phyloP scores from a whole-genome alignment of 2,329 filamentous ascomycete species.

The Fusarium sp. region DNA sequence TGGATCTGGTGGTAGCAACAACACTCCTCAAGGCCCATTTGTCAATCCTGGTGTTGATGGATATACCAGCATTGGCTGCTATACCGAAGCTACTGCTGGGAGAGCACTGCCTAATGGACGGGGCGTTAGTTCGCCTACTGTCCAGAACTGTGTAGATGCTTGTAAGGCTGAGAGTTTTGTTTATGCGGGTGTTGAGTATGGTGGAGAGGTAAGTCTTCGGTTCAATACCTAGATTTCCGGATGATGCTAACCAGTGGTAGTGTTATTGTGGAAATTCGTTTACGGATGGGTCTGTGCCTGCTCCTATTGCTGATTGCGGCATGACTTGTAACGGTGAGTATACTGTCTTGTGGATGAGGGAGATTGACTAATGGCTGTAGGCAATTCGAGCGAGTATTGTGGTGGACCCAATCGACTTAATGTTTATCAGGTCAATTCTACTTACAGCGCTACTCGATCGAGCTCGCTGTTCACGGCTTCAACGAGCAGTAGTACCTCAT shows the following conservation, averaged over 20 bases:
- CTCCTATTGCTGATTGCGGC: conserved; percentile 49
- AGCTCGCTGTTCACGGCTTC: background rate
- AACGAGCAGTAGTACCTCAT: background rate
- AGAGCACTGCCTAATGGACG: conserved; percentile 50
- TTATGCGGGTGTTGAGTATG: conserved; percentile 55
- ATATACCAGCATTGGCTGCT: conserved; percentile 55
- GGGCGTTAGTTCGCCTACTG: conserved; percentile 46
- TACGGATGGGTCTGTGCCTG: conserved; percentile 44
- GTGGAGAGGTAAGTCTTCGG: conserved; percentile 49
- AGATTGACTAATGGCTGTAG: conserved; percentile 17
- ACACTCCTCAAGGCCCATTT: conserved; percentile 26
- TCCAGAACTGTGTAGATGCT: conserved; percentile 50
- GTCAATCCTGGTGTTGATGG: conserved; percentile 55
- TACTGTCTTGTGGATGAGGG: fast-evolving
- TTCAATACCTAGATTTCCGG: fast-evolving
- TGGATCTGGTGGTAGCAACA: background rate
- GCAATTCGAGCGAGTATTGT: conserved; percentile 53
- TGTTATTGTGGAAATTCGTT: conserved; percentile 54
- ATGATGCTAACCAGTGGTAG: conserved; percentile 30
- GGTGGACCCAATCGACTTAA: conserved; percentile 53
- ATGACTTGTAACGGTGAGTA: conserved; percentile 51
- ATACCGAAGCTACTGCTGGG: conserved; percentile 50
- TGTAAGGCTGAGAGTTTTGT: conserved; percentile 47
- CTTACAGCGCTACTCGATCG: conserved; percentile 4
- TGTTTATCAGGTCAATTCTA: conserved; percentile 48